Base-by-base conservation (phyloP, 2,329 filamentous ascomycete genomes). In the Trichophyton schoenleinii region DNA sequence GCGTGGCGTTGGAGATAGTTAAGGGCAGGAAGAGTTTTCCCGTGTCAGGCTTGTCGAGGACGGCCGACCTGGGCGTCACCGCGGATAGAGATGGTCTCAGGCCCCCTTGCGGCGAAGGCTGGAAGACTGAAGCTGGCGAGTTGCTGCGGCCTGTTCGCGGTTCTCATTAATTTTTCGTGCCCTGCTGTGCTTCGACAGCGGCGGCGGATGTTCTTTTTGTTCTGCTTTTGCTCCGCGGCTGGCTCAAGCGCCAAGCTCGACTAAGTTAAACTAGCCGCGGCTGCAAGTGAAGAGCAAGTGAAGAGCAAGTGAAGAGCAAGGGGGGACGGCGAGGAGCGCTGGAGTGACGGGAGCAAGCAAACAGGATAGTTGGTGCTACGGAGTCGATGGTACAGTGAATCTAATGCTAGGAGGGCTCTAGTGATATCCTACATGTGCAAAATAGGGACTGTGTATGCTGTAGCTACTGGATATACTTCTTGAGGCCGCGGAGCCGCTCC, bases 401-500 rank as follows among this genome's bases (percentile, higher is more conserved):
- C 13, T 28, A 25, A 55, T 55, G 46, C 28, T 36, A 52, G 6
- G 53, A 9, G 11, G 20, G 9, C 7, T 58, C 58, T 52, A 60
- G 58, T 13, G 44, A 18, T 52, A 60, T 38, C 58, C 58, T 60
- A 55, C 52, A 55, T 15, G 11, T n/a, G 13, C 34, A 28, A 34
- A n/a, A 58, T 58, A 25, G 11, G 11, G 11, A 9, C 8, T n/a
- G 6, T 18, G 41, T 44, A 44, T 7, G n/a, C n/a, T n/a, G 41
- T 44, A n/a, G n/a, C 42, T 49, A 59, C 58, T 44, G 62, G 20
- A 90, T 87, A 67, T 86, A 90, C 75, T 85, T 85, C 79, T 83
- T 89, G 75, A 91, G 67, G 0, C 85, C 87, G 64, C 87, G 80
- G 67, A 94, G 74, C 63, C 88, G 78, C 71, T 88, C 83, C 79